phyloP scores from a whole-genome alignment of 192 early-diverging fungal species.

The Backusella parvicylindrica region DNA sequence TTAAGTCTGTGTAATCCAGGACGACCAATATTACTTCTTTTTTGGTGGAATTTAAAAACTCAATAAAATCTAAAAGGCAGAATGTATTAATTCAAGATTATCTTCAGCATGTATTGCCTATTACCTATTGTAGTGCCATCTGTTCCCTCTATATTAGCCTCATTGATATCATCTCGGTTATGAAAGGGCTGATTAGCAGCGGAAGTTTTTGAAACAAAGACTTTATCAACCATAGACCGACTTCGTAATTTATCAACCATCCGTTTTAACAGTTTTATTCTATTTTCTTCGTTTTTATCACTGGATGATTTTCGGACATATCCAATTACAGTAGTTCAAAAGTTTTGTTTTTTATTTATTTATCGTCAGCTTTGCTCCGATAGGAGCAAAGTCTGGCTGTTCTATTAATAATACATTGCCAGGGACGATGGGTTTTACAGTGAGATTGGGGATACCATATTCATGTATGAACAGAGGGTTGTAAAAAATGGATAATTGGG shows the following conservation, averaged over 20 bases:
- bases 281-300: slow-evolving; percentile 5
- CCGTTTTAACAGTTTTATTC: not conserved
- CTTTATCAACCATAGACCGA: not conserved
- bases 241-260: slow-evolving; percentile 8
- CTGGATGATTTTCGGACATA: not conserved
- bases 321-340: too few relatives aligned
- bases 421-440: too few relatives aligned
- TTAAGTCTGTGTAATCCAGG: slow-evolving; percentile 11
- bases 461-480: too few relatives aligned
- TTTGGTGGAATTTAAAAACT: slow-evolving; percentile 3
- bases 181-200: slow-evolving; percentile 2
- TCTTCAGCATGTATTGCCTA: slow-evolving; percentile 9
- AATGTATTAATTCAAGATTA: slow-evolving; percentile 10
- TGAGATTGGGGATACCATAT: too few relatives aligned
- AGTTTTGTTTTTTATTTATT: too few relatives aligned
- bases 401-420: too few relatives aligned
- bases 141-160: not conserved
- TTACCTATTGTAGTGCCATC: slow-evolving; percentile 2
- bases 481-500: too few relatives aligned
- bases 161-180: not conserved
- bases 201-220: not conserved
- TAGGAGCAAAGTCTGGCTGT: too few relatives aligned
- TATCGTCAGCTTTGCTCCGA: too few relatives aligned
- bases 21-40: slow-evolving; percentile 6
- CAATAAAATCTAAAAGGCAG: slow-evolving; percentile 13